Percentiles rank a stretch among this genome's conserved stretches.
Evolutionary conservation across 2,329 filamentous ascomycete genomes (phyloP).

Genomic region (Clonostachys chloroleuca): DNA sequence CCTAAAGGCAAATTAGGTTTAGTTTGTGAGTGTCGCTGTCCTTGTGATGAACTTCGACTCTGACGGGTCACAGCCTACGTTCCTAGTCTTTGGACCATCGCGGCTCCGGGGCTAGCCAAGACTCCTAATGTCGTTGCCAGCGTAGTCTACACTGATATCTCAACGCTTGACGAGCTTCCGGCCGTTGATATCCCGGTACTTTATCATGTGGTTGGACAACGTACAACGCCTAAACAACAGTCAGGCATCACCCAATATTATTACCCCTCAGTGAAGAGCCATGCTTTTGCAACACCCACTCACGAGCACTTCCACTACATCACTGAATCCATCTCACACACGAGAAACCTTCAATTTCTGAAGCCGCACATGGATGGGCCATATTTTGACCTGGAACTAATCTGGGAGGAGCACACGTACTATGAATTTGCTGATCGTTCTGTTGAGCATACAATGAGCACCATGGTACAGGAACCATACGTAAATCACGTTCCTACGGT

Average conservation of each 20-base stretch:
- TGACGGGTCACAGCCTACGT: constrained; percentile 3
- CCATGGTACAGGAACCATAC: constrained; percentile 76
- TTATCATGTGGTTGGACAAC: constrained; percentile 7
- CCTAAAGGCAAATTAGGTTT: constrained; percentile 27
- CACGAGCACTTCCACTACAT: constrained; percentile 62
- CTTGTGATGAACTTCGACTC: too few species aligned
- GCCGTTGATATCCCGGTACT: constrained; percentile 5
- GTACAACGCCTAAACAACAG: not conserved
- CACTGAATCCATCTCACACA: constrained; percentile 72
- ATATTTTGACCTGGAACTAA: constrained; percentile 65
- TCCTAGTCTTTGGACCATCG: constrained; percentile 10
- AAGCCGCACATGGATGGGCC: constrained; percentile 59
- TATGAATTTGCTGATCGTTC: constrained; percentile 64
- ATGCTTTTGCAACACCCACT: constrained; percentile 37
- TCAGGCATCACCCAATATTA: constrained; percentile 22
- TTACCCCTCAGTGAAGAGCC: constrained; percentile 25
- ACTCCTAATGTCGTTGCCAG: constrained; percentile 11
- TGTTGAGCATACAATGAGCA: constrained; percentile 71
- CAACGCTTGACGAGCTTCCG: too few species aligned
- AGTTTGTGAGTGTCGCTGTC: constrained; percentile 19
- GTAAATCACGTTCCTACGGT: constrained; percentile 74
- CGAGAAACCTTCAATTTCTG: constrained; percentile 57
- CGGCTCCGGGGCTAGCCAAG: constrained; percentile 9
- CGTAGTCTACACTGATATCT: constrained; percentile 10
- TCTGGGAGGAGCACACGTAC: constrained; percentile 72